These are phyloP conservation scores for Solanum hybrid DNA, from an alignment of 305 asterid species.

Conservation along the genomic window DNA sequence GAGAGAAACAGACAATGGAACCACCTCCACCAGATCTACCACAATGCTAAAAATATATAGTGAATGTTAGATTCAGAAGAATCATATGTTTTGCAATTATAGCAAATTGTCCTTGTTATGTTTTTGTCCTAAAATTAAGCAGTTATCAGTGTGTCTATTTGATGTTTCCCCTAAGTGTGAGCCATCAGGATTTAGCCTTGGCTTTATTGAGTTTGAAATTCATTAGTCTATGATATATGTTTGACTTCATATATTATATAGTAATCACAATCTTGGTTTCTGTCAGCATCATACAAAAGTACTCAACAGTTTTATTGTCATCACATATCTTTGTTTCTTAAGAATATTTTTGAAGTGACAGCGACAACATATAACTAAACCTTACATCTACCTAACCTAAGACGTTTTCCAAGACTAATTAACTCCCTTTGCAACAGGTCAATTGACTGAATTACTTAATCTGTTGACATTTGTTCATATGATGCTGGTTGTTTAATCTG, in stretches of 20 bases:
- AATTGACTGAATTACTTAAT: neutral
- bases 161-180: neutral
- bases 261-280: neutral
- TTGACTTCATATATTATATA: neutral
- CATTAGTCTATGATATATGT: neutral
- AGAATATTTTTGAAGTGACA: neutral
- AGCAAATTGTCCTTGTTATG: neutral
- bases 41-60: constrained; percentile 10
- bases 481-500: neutral
- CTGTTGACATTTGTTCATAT: neutral
- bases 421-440: neutral
- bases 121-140: neutral
- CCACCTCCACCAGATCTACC: constrained; percentile 65
- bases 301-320: neutral
- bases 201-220: neutral
- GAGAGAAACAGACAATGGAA: constrained; percentile 38
- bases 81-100: neutral
- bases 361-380: neutral
- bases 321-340: neutral
- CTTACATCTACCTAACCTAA: neutral
- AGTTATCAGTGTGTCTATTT: neutral
- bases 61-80: neutral
- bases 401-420: neutral
- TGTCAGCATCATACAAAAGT: neutral
- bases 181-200: neutral